phyloP scores from a whole-genome alignment of 2,329 filamentous ascomycete species.

The Penicillium freii region DNA sequence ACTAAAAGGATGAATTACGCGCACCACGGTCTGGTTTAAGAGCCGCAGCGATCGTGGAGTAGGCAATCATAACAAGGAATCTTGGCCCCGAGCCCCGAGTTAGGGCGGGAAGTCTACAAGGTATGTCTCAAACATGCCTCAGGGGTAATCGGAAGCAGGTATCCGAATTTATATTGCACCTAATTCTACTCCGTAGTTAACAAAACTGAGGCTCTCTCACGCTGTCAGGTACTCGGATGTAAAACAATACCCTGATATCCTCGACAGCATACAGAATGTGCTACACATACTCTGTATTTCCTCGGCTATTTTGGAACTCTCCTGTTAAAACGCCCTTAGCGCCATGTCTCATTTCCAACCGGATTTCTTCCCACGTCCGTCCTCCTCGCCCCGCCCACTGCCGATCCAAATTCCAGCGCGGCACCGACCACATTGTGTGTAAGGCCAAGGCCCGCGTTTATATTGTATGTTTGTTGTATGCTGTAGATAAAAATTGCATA shows the following conservation, averaged over 20 bases:
- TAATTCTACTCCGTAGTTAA: too few relatives aligned
- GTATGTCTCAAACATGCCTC: not conserved
- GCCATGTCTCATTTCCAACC: not conserved
- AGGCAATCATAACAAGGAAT: conserved; percentile 8
- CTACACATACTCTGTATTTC: too few relatives aligned
- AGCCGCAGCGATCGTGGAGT: conserved; percentile 19
- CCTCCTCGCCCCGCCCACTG: not conserved
- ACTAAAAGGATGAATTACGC: conserved; percentile 8
- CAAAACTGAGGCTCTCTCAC: not conserved
- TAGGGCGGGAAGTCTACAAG: not conserved
- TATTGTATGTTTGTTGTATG: too few relatives aligned
- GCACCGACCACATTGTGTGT: not conserved
- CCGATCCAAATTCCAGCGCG: not conserved
- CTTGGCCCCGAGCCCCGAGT: conserved; percentile 13
- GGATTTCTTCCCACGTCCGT: not conserved
- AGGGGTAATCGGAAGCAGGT: not conserved
- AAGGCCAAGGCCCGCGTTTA: not conserved
- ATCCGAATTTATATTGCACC: not conserved
- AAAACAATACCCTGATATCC: not conserved
- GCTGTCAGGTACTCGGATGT: not conserved
- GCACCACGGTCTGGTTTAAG: not conserved
- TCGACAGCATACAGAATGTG: not conserved
- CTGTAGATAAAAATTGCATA: not conserved
- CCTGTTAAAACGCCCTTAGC: not conserved
- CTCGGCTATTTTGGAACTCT: not conserved